Base-by-base conservation (phyloP, 805 yeast species). In the Lachancea kluyveri region DNA sequence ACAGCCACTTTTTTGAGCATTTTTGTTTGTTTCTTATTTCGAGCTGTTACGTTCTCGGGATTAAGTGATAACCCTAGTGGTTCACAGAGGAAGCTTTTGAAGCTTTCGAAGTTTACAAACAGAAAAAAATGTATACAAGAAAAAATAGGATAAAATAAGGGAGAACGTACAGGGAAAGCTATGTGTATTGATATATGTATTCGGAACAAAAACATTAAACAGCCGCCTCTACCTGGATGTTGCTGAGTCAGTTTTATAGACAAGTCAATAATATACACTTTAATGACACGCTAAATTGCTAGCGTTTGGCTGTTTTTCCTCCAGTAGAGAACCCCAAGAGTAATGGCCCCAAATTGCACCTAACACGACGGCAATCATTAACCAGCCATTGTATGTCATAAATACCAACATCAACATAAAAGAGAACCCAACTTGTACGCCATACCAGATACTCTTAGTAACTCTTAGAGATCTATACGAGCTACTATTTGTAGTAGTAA, bases 351-450 rank as follows among this genome's bases (percentile, higher is more conserved):
- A 14, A n/a, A 65, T 68, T 2, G 92, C 92, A 2, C 94, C 94
- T 2, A 67, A 41, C 1, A 74, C 76, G 7, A 81, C 82, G 3
- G 90, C 76, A 6, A 74, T 28, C 92, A 83, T 82, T 20, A 77
- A 69, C 88, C 88, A 84, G 8, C 90, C 84, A 51, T 83, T 83
- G 54, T 80, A 84, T 5, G 90, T 81, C 95, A 84, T 84, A 45
- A 83, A 84, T 0, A 85, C 72, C 43, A 83, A 68, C 94, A 84
- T 83, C 46, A 77, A 59, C 62, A 77, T 60, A 47, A 80, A 79
- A 3, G 86, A 77, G 47, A 75, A 79, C 1, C 77, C 77, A 4
- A 80, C 83, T 47, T 78, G 83, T 7, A 72, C 38, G 1, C 79
- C 87, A 49, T 81, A 81, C 21, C 68, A 43, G 10, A 66, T 38